phyloP scores from a whole-genome alignment of 2,329 filamentous ascomycete species.

The Calonectria pseudoreteaudii region DNA sequence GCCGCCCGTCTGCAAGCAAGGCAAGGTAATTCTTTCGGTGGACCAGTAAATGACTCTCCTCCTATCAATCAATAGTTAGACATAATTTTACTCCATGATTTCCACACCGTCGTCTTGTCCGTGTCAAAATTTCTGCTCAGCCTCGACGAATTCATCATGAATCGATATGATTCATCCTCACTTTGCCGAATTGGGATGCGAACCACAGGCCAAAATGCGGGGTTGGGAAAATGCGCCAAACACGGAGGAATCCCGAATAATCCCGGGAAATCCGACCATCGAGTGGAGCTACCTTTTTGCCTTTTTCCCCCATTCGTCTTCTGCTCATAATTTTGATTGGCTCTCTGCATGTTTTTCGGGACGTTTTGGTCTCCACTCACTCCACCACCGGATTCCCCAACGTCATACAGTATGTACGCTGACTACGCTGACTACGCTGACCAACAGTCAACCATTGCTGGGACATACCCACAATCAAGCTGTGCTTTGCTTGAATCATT shows the following conservation, averaged over 20 bases:
- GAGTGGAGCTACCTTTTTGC: too few species aligned
- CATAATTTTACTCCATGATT: neutral
- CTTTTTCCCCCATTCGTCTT: too few species aligned
- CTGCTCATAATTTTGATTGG: too few species aligned
- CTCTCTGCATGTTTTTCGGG: too few species aligned
- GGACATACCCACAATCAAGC: neutral
- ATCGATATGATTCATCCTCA: slow-evolving; percentile 8
- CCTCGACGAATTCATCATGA: neutral
- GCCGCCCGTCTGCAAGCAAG: neutral
- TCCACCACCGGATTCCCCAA: too few species aligned
- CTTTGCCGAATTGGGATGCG: neutral
- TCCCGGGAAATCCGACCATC: too few species aligned
- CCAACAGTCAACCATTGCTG: neutral
- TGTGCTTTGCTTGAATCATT: neutral
- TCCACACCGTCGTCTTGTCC: neutral
- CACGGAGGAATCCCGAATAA: too few species aligned
- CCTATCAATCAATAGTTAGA: too few species aligned
- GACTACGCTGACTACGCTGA: neutral
- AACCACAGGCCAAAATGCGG: neutral
- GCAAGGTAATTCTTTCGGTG: neutral
- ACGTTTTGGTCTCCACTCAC: too few species aligned
- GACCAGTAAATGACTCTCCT: neutral
- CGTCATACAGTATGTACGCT: too few species aligned
- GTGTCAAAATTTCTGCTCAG: neutral
- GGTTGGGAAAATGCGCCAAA: neutral